A percentile compares a stretch with the other conserved stretches of the same genome.
Evolutionary conservation across 2,329 filamentous ascomycete genomes (phyloP).

Genomic region (Monilinia vaccinii-corymbosi): DNA sequence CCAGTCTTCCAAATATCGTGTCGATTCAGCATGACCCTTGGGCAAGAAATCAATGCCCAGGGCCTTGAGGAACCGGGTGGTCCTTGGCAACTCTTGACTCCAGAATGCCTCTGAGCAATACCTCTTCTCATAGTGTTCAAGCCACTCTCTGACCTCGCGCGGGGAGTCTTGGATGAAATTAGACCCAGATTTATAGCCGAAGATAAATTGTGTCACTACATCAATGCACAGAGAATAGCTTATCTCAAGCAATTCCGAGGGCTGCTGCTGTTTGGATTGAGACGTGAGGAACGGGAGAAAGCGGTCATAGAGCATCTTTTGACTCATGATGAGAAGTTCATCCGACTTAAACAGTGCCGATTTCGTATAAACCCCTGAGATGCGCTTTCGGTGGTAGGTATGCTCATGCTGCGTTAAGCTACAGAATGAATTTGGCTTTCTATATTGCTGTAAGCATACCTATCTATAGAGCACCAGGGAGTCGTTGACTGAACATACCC

Average conservation of each 20-base stretch:
- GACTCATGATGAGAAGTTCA: background rate
- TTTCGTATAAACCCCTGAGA: background rate
- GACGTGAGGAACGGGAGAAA: background rate
- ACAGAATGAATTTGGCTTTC: background rate
- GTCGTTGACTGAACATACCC: background rate
- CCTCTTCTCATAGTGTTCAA: background rate
- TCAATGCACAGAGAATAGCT: background rate
- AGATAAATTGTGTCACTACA: background rate
- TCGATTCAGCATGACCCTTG: background rate
- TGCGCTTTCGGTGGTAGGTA: background rate
- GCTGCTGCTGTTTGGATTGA: background rate
- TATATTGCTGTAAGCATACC: background rate
- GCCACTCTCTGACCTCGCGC: background rate
- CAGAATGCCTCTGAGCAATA: background rate
- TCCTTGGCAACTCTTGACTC: background rate
- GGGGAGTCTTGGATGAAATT: slow-evolving; percentile 45
- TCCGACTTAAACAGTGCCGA: background rate
- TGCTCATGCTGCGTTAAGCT: background rate
- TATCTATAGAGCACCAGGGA: background rate
- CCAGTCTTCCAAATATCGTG: background rate
- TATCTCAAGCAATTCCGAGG: background rate
- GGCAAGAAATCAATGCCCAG: background rate
- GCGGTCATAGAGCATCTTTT: background rate
- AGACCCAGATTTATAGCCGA: slow-evolving; percentile 45
- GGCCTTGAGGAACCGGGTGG: background rate